These are phyloP conservation scores for Vaccinium vitisidaea DNA, from an alignment of 148 eudicot genomes.

Conservation along the genomic window DNA sequence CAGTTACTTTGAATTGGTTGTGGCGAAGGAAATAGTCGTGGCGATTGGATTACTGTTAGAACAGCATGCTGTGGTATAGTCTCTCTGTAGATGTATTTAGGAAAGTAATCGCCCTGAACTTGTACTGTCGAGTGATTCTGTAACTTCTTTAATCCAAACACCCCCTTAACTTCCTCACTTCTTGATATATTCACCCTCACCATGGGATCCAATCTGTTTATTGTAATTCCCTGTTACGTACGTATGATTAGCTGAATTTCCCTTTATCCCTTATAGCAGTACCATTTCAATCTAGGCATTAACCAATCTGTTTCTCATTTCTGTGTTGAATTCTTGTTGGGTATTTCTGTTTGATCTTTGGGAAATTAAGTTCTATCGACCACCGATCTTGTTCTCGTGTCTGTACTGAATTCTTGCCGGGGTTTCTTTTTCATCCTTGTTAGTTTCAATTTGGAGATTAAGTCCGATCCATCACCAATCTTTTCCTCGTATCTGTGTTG, in stretches of 20 bases:
- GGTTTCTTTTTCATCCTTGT: neutral
- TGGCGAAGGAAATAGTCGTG: slow-evolving; percentile 18
- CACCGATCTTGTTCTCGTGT: neutral
- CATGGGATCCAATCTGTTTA: slow-evolving; percentile 81
- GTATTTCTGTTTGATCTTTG: neutral
- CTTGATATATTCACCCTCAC: neutral
- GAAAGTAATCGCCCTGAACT: slow-evolving; percentile 63
- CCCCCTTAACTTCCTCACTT: neutral
- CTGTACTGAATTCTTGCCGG: neutral
- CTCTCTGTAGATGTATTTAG: slow-evolving; percentile 75
- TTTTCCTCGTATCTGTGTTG: neutral
- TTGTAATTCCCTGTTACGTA: slow-evolving; percentile 69
- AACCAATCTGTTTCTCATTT: neutral
- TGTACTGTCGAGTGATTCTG: slow-evolving; percentile 87
- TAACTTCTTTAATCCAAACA: slow-evolving; percentile 25
- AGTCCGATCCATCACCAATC: neutral
- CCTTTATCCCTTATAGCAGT: neutral
- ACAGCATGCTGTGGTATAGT: slow-evolving; percentile 83
- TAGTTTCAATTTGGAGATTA: neutral
- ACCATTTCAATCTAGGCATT: neutral
- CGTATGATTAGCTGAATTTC: slow-evolving; percentile 74
- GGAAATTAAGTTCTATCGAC: neutral
- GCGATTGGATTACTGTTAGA: slow-evolving; percentile 21
- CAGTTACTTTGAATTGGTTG: slow-evolving; percentile 28
- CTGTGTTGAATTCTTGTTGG: neutral